Evolutionary conservation across 2,329 filamentous ascomycete species (phyloP).

Genomic region (Colletotrichum gloeosporioides): DNA sequence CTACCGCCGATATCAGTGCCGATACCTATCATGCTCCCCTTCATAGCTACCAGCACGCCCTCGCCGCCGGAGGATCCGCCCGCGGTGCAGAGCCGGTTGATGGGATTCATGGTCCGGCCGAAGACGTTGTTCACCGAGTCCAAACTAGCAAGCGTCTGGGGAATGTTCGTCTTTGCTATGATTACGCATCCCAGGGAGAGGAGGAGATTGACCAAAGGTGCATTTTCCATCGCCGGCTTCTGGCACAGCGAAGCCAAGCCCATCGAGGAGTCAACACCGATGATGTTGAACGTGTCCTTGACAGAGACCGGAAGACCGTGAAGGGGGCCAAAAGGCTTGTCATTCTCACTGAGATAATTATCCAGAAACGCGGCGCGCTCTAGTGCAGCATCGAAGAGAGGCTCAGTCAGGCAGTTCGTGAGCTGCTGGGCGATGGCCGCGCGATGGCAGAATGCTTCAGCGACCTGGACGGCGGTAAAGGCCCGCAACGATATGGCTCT

Average conservation of each 20-base stretch:
- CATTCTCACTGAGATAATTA: constrained; percentile 43
- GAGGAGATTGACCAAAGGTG: constrained; percentile 32
- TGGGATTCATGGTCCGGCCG: constrained; percentile 16
- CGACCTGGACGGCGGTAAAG: background rate
- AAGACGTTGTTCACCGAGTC: constrained; percentile 20
- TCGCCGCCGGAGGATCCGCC: constrained; percentile 19
- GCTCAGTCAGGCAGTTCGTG: constrained; percentile 57
- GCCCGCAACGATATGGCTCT: background rate
- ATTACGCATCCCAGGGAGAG: constrained; percentile 31
- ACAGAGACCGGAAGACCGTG: constrained; percentile 65
- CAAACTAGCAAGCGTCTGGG: constrained; percentile 29
- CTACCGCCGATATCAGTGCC: constrained; percentile 18
- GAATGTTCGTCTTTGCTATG: constrained; percentile 26
- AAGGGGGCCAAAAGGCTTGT: constrained; percentile 57
- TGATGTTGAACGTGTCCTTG: constrained; percentile 49
- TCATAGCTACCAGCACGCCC: constrained; percentile 8
- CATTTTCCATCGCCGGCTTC: constrained; percentile 32
- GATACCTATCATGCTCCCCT: constrained; percentile 8
- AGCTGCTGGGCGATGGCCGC: constrained; percentile 59
- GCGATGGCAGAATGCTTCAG: constrained; percentile 9
- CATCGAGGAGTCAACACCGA: constrained; percentile 52
- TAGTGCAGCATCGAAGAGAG: constrained; percentile 55
- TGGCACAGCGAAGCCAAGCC: constrained; percentile 38
- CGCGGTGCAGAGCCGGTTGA: constrained; percentile 7
- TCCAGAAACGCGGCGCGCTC: constrained; percentile 54